These are phyloP conservation scores for Parsonsia alboflavescens DNA, from an alignment of 257 asterid species.

Conservation along the genomic window DNA sequence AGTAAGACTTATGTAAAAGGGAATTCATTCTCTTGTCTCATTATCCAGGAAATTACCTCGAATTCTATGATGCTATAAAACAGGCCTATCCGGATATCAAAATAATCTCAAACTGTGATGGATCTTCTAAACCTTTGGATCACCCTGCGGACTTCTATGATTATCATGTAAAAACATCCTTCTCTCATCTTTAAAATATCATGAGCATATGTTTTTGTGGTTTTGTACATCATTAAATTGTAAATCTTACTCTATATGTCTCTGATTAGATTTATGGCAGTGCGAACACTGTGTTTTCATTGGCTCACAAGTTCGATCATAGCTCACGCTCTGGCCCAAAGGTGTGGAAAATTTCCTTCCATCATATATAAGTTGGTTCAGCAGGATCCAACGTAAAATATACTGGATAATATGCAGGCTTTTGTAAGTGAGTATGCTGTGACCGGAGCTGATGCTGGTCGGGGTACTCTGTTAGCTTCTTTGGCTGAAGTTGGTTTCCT, in stretches of 20 bases:
- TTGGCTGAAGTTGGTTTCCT: slow-evolving; percentile 89
- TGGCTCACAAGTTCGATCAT: slow-evolving; percentile 46
- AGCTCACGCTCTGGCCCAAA: slow-evolving; percentile 75
- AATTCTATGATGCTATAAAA: slow-evolving; percentile 67
- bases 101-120: slow-evolving; percentile 89
- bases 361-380: slow-evolving; percentile 7
- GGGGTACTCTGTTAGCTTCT: slow-evolving; percentile 86
- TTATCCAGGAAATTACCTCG: slow-evolving; percentile 83
- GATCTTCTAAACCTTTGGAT: slow-evolving; percentile 56
- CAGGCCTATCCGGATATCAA: slow-evolving; percentile 64
- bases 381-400: slow-evolving; percentile 6
- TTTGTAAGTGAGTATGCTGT: slow-evolving; percentile 97
- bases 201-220: not conserved
- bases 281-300: slow-evolving; percentile 50
- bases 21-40: slow-evolving; percentile 7
- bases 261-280: slow-evolving; percentile 57
- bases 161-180: slow-evolving; percentile 58
- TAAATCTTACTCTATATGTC: not conserved
- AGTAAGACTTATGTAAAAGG: not conserved
- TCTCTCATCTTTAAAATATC: not conserved
- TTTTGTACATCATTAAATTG: not conserved
- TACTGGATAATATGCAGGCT: slow-evolving; percentile 44
- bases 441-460: too few species aligned
- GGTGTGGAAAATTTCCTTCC: slow-evolving; percentile 37
- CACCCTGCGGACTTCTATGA: slow-evolving; percentile 93